These are phyloP conservation scores for Brasilioporus rufonigricans DNA, from an alignment of 768 basidiomycete genomes.

Conservation along the genomic window DNA sequence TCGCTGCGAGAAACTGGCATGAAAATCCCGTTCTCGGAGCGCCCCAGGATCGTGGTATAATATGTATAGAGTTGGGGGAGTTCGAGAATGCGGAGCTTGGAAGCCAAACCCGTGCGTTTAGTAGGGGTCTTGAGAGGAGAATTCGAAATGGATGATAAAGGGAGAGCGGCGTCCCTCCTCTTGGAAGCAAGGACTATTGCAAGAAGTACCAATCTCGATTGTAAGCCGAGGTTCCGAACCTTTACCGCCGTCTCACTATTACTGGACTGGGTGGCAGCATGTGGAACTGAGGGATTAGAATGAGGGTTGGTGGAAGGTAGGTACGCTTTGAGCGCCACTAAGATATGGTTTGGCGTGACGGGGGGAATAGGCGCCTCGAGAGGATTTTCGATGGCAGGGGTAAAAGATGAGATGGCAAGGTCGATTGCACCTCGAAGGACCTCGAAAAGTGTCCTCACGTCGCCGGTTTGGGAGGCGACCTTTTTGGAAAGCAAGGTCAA, in stretches of 20 bases:
- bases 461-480: slow-evolving; percentile 77
- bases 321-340: slow-evolving; percentile 74
- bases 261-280: slow-evolving; percentile 21
- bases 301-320: slow-evolving; percentile 39
- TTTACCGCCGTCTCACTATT: slow-evolving; percentile 67
- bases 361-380: slow-evolving; percentile 36
- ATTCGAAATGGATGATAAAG: slow-evolving; percentile 41
- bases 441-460: slow-evolving; percentile 78
- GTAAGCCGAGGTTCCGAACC: slow-evolving; percentile 67
- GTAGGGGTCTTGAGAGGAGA: slow-evolving; percentile 40
- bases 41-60: slow-evolving; percentile 57
- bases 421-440: slow-evolving; percentile 81
- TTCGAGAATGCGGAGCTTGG: slow-evolving; percentile 46
- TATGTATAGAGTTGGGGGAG: slow-evolving; percentile 60
- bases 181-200: slow-evolving; percentile 61
- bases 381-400: slow-evolving; percentile 18
- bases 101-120: slow-evolving; percentile 48
- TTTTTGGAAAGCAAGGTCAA: slow-evolving; percentile 76
- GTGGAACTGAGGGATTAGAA: slow-evolving; percentile 10
- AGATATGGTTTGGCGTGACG: slow-evolving; percentile 66
- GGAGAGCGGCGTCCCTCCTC: slow-evolving; percentile 56
- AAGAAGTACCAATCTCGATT: slow-evolving; percentile 69
- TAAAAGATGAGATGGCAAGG: slow-evolving; percentile 44
- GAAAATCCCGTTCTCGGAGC: slow-evolving; percentile 54
- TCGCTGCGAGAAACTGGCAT: slow-evolving; percentile 71